Evolutionary conservation across 495 filamentous ascomycete species (phyloP), one percentile per base, ranked within the genome.

Genomic region (Neurospora sp.): DNA sequence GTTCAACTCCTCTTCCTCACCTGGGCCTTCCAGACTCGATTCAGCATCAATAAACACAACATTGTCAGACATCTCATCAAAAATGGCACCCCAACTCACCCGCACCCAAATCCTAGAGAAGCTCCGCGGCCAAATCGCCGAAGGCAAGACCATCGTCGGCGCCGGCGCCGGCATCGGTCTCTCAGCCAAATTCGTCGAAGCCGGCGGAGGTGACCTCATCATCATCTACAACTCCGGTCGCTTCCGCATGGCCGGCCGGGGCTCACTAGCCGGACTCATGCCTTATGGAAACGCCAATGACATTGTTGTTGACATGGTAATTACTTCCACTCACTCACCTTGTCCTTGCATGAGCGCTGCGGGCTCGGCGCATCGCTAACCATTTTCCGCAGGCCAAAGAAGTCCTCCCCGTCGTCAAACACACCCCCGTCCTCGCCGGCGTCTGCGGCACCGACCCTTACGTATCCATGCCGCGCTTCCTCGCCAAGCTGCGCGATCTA

Each of bases 81-180:
- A n/a, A n/a, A n/a, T 84, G 82, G 73, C 80, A 10, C 80, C 82
- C 12, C 78, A 78, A 6, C 86, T 85, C 35, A 82, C 84, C 69
- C 82, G 90, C 27, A 77, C 82, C 18, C 83, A 90, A 77, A 85
- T 91, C 73, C 85, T 93, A 41, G 75, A 80, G 11, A 79, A 83
- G 38, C 87, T 92, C 20, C 83, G 84, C 71, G 80, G 81, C 37
- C 84, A 86, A 71, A 86, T 90, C 62, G 78, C 81, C 35, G 80
- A 84, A 62, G 87, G 86, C 70, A 83, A 84, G 69, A 82, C 86
- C 73, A 88, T 93, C 74, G 85, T 92, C 46, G 90, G 91, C 23
- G 90, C 89, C 10, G 90, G 90, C 39, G 90, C 90, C 72, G 91
- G 90, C 86, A 92, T 90, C 76, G 90, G 91, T 10, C 87, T 92